Evolutionary conservation across 2,329 filamentous ascomycete species (phyloP), one percentile per base, ranked within the genome.

Genomic region (Xylariaceae sp.): DNA sequence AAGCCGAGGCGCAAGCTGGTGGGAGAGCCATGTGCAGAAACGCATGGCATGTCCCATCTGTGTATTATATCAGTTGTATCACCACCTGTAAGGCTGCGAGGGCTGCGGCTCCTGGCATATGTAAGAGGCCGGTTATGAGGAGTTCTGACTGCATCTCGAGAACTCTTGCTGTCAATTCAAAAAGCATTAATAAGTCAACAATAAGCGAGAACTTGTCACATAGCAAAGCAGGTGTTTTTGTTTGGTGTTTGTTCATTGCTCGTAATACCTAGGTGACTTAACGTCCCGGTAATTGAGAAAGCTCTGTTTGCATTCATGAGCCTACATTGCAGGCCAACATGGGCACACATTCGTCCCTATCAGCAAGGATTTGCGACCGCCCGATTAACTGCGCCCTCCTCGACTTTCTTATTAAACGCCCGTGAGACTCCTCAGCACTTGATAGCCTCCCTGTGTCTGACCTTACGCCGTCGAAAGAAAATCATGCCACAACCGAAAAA

Each of bases 371-470:
- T n/a, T 35, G 10, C n/a, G 15, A n/a, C n/a, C n/a, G 2, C 42
- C 6, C 7, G 11, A 23, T 23, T 11, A 15, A 48, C 39, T 23
- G 6, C 35, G 37, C 30, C 50, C 49, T 10, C 15, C 30, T 30
- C 23, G 15, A 10, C 34, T 56, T 39, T 37, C 58, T 58, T 51
- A 51, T 15, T 60, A 63, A 71, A 73, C 69, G 68, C 73, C 23
- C 67, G 57, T 74, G 78, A 80, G 78, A 80, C 78, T 67, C 73
- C 74, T 82, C 80, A 83, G 80, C 80, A 77, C 80, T 83, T 83
- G 80, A 82, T 77, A 67, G 74, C 76, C 78, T 74, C 74, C 17
- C 17, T 72, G 17, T 66, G 55, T 63, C 67, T 65, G 52, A 71
- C 54, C 54, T n/a, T 47, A 55, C 64, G 71, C 68, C 69, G 70